phyloP scores from a whole-genome alignment of 2,329 filamentous ascomycete genomes.

The Sporothrix brasiliensis region DNA sequence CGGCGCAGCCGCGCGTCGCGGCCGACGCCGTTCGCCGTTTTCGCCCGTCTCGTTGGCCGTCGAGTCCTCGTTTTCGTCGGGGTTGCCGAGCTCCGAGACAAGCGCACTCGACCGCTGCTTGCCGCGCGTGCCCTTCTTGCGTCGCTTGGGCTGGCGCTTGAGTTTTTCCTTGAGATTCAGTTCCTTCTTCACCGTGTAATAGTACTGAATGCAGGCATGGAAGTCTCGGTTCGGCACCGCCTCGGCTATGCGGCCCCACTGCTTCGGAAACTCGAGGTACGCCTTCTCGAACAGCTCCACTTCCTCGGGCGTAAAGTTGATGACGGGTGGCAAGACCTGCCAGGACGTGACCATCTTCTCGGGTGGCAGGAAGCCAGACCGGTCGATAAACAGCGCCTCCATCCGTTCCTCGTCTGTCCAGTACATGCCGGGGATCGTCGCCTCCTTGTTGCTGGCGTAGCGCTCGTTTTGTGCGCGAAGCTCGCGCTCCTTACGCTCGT shows the following conservation, averaged over 20 bases:
- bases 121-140: slow-evolving; percentile 58
- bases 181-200: slow-evolving; percentile 77
- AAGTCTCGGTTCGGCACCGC: slow-evolving; percentile 69
- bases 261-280: slow-evolving; percentile 76
- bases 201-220: slow-evolving; percentile 81
- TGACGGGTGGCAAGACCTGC: slow-evolving; percentile 70
- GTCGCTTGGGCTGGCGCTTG: slow-evolving; percentile 63
- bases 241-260: slow-evolving; percentile 77
- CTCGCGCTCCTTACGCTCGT: slow-evolving; percentile 70
- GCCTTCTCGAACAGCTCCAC: slow-evolving; percentile 70
- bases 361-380: slow-evolving; percentile 64
- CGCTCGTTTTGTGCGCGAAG: slow-evolving; percentile 66
- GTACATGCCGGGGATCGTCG: slow-evolving; percentile 70
- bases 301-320: slow-evolving; percentile 76
- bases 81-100: slow-evolving; percentile 66
- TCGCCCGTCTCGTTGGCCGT: slow-evolving; percentile 54
- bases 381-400: slow-evolving; percentile 64
- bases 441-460: slow-evolving; percentile 76
- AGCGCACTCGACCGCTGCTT: slow-evolving; percentile 66
- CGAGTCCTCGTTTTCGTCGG: slow-evolving; percentile 59
- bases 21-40: slow-evolving; percentile 62
- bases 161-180: slow-evolving; percentile 77
- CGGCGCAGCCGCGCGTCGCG: slow-evolving; percentile 68
- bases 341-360: slow-evolving; percentile 70
- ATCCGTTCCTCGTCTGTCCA: slow-evolving; percentile 63